Evolutionary conservation across 1,139 yeast species (phyloP).

Genomic region (Kluyveromyces sp.): DNA sequence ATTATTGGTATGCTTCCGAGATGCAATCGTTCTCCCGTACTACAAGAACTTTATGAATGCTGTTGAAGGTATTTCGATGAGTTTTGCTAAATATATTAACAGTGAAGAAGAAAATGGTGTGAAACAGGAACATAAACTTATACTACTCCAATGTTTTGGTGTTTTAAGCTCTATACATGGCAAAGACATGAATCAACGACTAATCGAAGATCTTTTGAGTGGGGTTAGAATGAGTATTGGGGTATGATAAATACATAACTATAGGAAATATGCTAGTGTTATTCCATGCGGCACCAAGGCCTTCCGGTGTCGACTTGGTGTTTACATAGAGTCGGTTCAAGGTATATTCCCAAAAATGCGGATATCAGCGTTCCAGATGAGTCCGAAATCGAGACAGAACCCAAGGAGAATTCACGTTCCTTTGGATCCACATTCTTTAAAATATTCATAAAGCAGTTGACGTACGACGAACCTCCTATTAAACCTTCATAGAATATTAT

Average conservation of each 20-base stretch:
- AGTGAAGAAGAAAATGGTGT: slow-evolving; percentile 30
- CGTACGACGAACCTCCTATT: slow-evolving; percentile 84
- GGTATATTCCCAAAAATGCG: slow-evolving; percentile 63
- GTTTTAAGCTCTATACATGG: slow-evolving; percentile 44
- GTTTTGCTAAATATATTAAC: slow-evolving; percentile 26
- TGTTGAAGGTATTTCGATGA: slow-evolving; percentile 25
- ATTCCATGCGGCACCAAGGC: slow-evolving; percentile 49
- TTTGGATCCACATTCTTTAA: slow-evolving; percentile 49
- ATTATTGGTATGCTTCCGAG: slow-evolving; percentile 40
- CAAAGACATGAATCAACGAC: slow-evolving; percentile 43
- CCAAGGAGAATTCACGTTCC: slow-evolving; percentile 80
- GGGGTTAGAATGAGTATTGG: slow-evolving; percentile 30
- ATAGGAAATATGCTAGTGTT: neutral
- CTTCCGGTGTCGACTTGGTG: slow-evolving; percentile 59
- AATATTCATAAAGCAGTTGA: slow-evolving; percentile 76
- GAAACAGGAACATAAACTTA: slow-evolving; percentile 31
- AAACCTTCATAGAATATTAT: slow-evolving; percentile 80
- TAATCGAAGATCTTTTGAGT: slow-evolving; percentile 39
- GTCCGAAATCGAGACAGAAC: slow-evolving; percentile 90
- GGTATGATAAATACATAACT: neutral
- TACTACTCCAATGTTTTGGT: slow-evolving; percentile 50
- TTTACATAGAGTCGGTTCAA: slow-evolving; percentile 66
- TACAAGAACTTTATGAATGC: slow-evolving; percentile 34
- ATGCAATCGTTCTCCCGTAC: slow-evolving; percentile 41
- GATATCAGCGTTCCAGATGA: slow-evolving; percentile 81